Evolutionary conservation across 768 basidiomycete genomes (phyloP).

Genomic region (Russula vinacea): DNA sequence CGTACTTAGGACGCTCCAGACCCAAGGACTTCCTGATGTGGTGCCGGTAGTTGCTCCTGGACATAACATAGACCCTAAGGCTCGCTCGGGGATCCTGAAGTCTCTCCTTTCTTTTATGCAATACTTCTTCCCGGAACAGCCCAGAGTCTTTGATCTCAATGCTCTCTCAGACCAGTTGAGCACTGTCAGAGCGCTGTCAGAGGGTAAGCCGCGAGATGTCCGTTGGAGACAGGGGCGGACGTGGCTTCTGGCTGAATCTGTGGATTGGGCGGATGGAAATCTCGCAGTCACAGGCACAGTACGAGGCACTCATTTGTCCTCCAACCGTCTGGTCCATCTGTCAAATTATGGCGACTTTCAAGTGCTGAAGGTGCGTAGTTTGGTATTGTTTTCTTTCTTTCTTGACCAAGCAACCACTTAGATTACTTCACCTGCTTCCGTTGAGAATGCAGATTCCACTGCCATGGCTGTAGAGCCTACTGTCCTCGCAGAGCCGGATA

Average conservation of each 20-base stretch:
- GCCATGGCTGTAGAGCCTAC: constrained; percentile 69
- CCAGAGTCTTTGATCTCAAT: constrained; percentile 71
- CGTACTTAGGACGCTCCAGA: constrained; percentile 80
- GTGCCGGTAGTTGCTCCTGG: constrained; percentile 68
- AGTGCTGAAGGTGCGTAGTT: constrained; percentile 61
- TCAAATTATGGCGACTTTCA: constrained; percentile 88
- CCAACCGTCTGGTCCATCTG: constrained; percentile 82
- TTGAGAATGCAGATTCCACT: constrained; percentile 39
- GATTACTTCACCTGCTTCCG: constrained; percentile 60
- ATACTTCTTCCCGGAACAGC: constrained; percentile 87
- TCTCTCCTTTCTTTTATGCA: constrained; percentile 91
- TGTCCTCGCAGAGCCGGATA: constrained; percentile 61
- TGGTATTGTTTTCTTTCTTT: background rate
- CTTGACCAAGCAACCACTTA: constrained; percentile 35
- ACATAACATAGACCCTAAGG: constrained; percentile 54
- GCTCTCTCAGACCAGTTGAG: constrained; percentile 62
- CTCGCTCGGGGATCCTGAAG: constrained; percentile 67
- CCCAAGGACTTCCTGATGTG: constrained; percentile 85
- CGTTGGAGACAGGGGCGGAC: constrained; percentile 80
- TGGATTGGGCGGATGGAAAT: constrained; percentile 58
- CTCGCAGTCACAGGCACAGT: constrained; percentile 81
- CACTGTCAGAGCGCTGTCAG: constrained; percentile 73
- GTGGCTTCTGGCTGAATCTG: constrained; percentile 70
- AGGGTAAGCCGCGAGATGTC: constrained; percentile 76
- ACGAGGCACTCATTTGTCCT: constrained; percentile 73